Base-by-base conservation (phyloP, 139 green algal species). In the Pseudopediastrum boryanum region DNA sequence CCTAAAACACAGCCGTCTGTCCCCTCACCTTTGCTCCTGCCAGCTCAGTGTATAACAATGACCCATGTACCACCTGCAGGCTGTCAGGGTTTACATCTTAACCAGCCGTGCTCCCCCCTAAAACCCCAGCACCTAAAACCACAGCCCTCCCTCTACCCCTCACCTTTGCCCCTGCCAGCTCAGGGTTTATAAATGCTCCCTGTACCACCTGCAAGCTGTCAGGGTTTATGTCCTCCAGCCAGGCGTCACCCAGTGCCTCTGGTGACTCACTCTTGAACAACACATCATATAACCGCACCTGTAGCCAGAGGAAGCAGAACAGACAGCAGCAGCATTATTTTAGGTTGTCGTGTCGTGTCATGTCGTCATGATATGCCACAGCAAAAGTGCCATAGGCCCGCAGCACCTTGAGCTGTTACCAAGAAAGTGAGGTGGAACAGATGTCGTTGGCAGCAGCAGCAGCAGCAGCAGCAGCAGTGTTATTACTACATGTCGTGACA, bases 241-340 rank as follows among this genome's bases (percentile, higher is more conserved):
- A 98, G 71, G 91, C 77, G 13, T 96, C 93, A 38, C 65, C 74
- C 58, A 87, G 29, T 2, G 78, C 77, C 4, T 74, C 74, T 2
- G 91, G 89, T 39, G 92, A 83, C 78, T 93, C 87, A 21, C 82
- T 90, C 38, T 88, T 93, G 90, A 99, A 99, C 35, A 99, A 85
- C 46, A 85, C 69, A 43, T 96, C 90, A 76, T 98, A 98, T 39
- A 99, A 82, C 12, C 96, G 89, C 16, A 82, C 84, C 75, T 83
- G 50, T 16, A 54, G 27, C 43, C 70, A 77, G 27, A 66, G 21
- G 33, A 48, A 51, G 33, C 27, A 62, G 33, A 3, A 23, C 16
- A 9, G 38, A n/a, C 52, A 78, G 50, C 70, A 76, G 31, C 44
- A 36, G 12, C 2, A 44, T 27, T 23, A 16, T 66, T 2, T 41